A percentile compares a stretch with the other conserved stretches of the same genome.
phyloP scores from a whole-genome alignment of 1,284 basidiomycete genomes.

The Pseudozyma pruni region DNA sequence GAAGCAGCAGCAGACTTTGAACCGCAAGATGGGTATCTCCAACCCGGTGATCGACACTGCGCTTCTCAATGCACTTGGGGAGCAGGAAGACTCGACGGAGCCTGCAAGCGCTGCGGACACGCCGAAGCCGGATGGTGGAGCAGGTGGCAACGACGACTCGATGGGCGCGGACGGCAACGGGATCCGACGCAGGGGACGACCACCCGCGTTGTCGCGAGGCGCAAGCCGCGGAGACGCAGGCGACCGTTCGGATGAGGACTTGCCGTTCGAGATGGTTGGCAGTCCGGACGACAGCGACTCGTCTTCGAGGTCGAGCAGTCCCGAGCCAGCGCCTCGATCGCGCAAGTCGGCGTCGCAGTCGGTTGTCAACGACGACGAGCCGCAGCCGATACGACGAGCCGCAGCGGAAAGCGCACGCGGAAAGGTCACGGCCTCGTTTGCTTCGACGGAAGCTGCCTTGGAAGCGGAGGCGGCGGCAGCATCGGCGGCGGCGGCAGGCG shows the following conservation, averaged over 20 bases:
- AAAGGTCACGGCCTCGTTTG: constrained; percentile 25
- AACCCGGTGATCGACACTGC: constrained; percentile 43
- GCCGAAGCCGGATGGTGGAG: constrained; percentile 28
- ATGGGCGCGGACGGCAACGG: constrained; percentile 12
- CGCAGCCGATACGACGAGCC: constrained; percentile 49
- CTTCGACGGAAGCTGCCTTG: constrained; percentile 24
- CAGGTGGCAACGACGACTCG: constrained; percentile 13
- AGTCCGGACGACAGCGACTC: constrained; percentile 58
- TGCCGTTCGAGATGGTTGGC: constrained; percentile 62
- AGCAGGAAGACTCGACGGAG: constrained; percentile 38
- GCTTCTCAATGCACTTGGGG: constrained; percentile 39
- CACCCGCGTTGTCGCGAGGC: constrained; percentile 17
- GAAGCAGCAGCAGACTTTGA: constrained; percentile 47
- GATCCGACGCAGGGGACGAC: constrained; percentile 21
- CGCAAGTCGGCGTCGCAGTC: constrained; percentile 38
- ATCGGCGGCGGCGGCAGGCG: not conserved
- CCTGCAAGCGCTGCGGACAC: constrained; percentile 51
- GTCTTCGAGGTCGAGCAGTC: constrained; percentile 44
- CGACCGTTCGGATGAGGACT: constrained; percentile 41
- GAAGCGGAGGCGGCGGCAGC: constrained; percentile 67
- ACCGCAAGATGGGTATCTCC: constrained; percentile 41
- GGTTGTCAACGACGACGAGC: constrained; percentile 76
- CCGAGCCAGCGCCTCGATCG: constrained; percentile 32
- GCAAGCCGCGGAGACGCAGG: constrained; percentile 20
- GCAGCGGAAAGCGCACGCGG: constrained; percentile 33